Evolutionary conservation across 2,329 filamentous ascomycete species (phyloP).

Genomic region (Neonectria neomacrospora): DNA sequence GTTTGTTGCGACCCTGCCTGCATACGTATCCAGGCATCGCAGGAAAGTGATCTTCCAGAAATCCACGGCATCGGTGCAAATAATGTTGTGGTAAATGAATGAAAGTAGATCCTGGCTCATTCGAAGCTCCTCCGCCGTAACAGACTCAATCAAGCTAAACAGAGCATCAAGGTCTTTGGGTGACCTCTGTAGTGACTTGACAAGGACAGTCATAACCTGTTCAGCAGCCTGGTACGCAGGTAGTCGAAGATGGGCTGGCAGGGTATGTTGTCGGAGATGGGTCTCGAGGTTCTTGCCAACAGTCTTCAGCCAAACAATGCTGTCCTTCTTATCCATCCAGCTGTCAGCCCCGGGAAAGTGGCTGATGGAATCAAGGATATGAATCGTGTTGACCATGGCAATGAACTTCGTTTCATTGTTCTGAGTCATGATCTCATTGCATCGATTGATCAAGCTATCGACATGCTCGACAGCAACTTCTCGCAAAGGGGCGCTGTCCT

Average conservation of each 20-base stretch:
- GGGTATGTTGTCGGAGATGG: slow-evolving; percentile 74
- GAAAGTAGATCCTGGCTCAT: slow-evolving; percentile 78
- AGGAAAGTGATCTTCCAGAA: slow-evolving; percentile 86
- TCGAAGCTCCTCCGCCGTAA: slow-evolving; percentile 86
- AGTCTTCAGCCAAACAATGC: slow-evolving; percentile 68
- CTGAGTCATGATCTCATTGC: slow-evolving; percentile 70
- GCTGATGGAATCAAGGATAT: slow-evolving; percentile 83
- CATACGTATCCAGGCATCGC: slow-evolving; percentile 88
- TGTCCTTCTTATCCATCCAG: slow-evolving; percentile 78
- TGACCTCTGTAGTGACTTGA: slow-evolving; percentile 79
- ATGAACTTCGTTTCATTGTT: slow-evolving; percentile 75
- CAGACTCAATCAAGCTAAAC: slow-evolving; percentile 83
- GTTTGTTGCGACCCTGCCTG: slow-evolving; percentile 80
- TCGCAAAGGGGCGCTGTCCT: slow-evolving; percentile 78
- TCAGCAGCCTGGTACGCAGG: slow-evolving; percentile 90
- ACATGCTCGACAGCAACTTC: slow-evolving; percentile 79
- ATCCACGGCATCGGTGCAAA: slow-evolving; percentile 84
- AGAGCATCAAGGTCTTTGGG: slow-evolving; percentile 84
- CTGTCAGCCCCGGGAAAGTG: slow-evolving; percentile 70
- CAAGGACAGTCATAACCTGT: slow-evolving; percentile 86
- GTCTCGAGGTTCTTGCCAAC: slow-evolving; percentile 83
- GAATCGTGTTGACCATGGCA: slow-evolving; percentile 87
- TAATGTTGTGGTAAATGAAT: slow-evolving; percentile 87
- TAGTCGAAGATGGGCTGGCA: slow-evolving; percentile 79
- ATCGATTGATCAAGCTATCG: slow-evolving; percentile 75